Percentiles rank a stretch among this genome's conserved stretches.
Conservation (phyloP, 2,329 filamentous ascomycete genomes). For the Chaetothyriales sp. region DNA sequence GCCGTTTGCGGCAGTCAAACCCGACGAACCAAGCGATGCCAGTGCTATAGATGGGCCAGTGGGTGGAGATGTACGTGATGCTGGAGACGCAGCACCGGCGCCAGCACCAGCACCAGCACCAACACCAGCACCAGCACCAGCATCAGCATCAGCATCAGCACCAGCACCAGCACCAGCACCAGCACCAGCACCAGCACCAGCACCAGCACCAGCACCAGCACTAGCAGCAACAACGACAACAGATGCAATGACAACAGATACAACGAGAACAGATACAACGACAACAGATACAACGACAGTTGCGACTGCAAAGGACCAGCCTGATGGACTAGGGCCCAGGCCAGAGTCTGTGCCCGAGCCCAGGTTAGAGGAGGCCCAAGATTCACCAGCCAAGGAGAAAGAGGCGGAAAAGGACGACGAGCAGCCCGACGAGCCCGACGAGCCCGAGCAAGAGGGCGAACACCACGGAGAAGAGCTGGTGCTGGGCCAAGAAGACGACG, state of each 20-base stretch:
- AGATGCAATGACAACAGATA: too few relatives aligned
- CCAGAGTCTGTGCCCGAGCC: constrained; percentile 4
- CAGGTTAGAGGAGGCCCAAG: constrained; percentile 2
- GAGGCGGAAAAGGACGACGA: constrained; percentile 1
- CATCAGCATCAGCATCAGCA: constrained; percentile 4
- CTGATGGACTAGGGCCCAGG: constrained; percentile 8
- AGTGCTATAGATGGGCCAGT: constrained; percentile 12
- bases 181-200: neutral
- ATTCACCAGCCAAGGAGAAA: constrained; percentile 20
- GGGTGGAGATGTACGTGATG: constrained; percentile 5
- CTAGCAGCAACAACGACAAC: constrained; percentile 8
- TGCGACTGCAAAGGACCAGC: constrained; percentile 6
- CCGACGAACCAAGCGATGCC: constrained; percentile 16
- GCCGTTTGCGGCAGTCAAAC: constrained; percentile 18
- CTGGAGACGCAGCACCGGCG: neutral
- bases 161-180: neutral
- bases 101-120: neutral
- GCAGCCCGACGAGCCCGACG: constrained; percentile 1
- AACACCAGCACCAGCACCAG: neutral
- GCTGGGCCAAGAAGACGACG: constrained; percentile 76
- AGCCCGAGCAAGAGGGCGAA: constrained; percentile 38
- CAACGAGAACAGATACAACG: constrained; percentile 18
- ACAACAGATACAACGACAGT: constrained; percentile 17
- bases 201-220: neutral
- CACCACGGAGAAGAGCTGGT: constrained; percentile 65